Evolutionary conservation across 2,329 filamentous ascomycete genomes (phyloP), one percentile per base, ranked within the genome.

Genomic region (Clonostachys sp.): DNA sequence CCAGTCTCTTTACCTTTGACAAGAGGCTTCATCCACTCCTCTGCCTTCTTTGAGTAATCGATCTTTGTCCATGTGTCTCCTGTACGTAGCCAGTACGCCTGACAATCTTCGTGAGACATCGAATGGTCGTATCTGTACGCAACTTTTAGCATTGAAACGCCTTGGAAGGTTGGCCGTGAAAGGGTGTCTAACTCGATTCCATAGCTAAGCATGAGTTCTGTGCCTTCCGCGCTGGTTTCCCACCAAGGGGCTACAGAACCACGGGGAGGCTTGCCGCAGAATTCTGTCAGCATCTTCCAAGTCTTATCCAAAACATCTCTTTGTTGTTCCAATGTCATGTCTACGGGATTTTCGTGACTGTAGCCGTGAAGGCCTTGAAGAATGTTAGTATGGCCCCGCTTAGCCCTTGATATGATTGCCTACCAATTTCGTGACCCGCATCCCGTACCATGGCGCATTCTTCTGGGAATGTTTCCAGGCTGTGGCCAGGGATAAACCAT

Each of bases 261-360:
- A 1, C 84, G 71, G 0, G 87, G 87, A 1, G 83, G 83, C 64
- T 88, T 88, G 6, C 87, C 83, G 38, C 77, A 79, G 36, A 91
- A 86, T 0, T 85, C 80, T 0, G 81, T 88, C 34, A 89, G 74
- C 63, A 90, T 74, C 20, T 77, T 75, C 59, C 83, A 89, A 16
- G 85, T 88, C 63, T 88, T 88, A 57, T 87, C 83, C 7, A 92
- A 74, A 14, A 91, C 83, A 48, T 87, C 85, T 13, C 77, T 77
- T 62, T 91, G 87, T 65, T 91, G 87, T 58, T 90, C 86, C 2
- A 87, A 61, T 0, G 76, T 86, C 85, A 90, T 88, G 48, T 83
- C 78, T 1, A 72, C 73, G 0, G 86, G 85, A 55, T 90, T 89
- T 60, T 90, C 86, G 57, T 90, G 86, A 0, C 77, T 82, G 65